A percentile compares a stretch with the other conserved stretches of the same genome.
These are phyloP conservation scores for Kockovaella imperatae DNA, from an alignment of 768 basidiomycete species.

Conservation along the genomic window DNA sequence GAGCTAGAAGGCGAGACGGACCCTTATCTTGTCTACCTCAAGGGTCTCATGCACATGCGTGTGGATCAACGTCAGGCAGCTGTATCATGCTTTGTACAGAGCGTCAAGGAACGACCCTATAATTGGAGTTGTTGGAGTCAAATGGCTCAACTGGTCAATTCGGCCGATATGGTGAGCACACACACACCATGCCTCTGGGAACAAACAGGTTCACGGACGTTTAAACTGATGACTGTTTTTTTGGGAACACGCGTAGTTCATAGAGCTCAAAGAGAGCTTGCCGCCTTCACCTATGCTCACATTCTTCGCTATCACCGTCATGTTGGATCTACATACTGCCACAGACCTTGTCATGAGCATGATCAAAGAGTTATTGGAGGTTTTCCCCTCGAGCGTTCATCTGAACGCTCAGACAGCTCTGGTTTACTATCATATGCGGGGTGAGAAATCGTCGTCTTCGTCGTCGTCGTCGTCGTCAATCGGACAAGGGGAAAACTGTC, in stretches of 20 bases:
- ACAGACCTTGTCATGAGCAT: constrained; percentile 74
- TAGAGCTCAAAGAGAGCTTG: constrained; percentile 48
- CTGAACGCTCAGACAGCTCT: constrained; percentile 77
- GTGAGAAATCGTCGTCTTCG: constrained; percentile 51
- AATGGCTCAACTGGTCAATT: constrained; percentile 63
- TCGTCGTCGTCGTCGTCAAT: constrained; percentile 2
- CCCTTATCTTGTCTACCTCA: constrained; percentile 46
- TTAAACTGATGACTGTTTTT: not conserved
- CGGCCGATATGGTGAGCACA: constrained; percentile 68
- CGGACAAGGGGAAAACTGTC: not conserved
- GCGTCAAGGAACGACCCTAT: constrained; percentile 72
- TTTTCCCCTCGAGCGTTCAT: constrained; percentile 77
- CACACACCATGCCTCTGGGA: not conserved
- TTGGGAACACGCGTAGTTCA: constrained; percentile 31
- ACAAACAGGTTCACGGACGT: not conserved
- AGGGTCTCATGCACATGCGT: constrained; percentile 72
- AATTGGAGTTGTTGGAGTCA: constrained; percentile 93
- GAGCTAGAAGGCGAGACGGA: constrained; percentile 35
- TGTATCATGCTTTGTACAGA: constrained; percentile 67
- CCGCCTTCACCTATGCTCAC: constrained; percentile 54
- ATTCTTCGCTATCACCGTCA: constrained; percentile 78
- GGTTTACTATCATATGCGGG: constrained; percentile 81
- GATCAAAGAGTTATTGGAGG: constrained; percentile 70
- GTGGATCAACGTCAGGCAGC: constrained; percentile 75
- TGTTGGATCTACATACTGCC: constrained; percentile 82